Base-by-base conservation (phyloP, 768 basidiomycete genomes). In the Serendipita vermifera region DNA sequence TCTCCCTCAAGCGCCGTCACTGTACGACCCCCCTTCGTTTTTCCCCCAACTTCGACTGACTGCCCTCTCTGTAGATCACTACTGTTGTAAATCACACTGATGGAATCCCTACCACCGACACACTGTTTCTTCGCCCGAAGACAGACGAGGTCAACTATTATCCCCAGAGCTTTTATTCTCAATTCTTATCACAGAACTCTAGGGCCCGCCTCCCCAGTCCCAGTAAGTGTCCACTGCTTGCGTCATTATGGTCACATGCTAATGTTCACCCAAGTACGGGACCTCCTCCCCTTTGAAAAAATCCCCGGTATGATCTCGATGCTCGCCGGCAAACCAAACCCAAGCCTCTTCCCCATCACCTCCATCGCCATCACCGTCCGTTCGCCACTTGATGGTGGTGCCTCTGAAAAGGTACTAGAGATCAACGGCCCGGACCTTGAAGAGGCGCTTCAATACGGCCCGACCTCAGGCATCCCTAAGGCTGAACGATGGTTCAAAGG, bases 321-420 rank as follows among this genome's bases (percentile, higher is more conserved):
- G 31, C 78, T 93, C 5, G 92, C 91, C 0, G 94, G 94, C 26
- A 91, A 93, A 68, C 94, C 94, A 4, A 93, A 94, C 64, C 76
- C 82, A 5, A 72, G 75, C n/a, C 85, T 88, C 17, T 98, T 97
- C 71, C 94, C 94, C 1, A 87, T 98, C 71, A 81, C 82, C 2
- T 81, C 83, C 0, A 71, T 98, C 62, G 81, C 77, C 56, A 80
- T 87, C 67, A 78, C 73, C 1, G 56, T 57, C 17, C 62, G 11
- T 43, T 77, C 79, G 9, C 78, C 77, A 2, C 67, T 65, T 22
- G 69, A 77, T 56, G n/a, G n/a, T n/a, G 70, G 72, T 9, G 59
- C 63, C 17, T 65, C 73, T 55, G 77, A 81, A 31, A 69, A 71
- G 2, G 66, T n/a, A n/a, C 17, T 91, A 48, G 73, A 71, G 0